Evolutionary conservation across 805 yeast genomes (phyloP).

Genomic region (Kodamaea laetipori): DNA sequence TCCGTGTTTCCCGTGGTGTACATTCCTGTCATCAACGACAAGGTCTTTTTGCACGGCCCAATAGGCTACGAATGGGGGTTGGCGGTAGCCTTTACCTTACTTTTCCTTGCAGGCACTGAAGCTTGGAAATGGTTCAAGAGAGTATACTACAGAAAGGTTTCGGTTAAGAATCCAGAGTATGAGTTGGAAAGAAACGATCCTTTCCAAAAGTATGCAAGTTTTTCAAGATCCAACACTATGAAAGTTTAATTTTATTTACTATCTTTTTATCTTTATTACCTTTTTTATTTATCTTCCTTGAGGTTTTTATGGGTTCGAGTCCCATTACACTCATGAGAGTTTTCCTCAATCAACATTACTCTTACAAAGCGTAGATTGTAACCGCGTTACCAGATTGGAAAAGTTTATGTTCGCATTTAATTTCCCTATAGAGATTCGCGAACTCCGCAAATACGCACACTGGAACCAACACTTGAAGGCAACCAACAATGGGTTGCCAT

Average conservation of each 20-base stretch:
- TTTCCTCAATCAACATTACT: slow-evolving; percentile 13
- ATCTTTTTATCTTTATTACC: not conserved
- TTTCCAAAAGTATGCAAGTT: slow-evolving; percentile 42
- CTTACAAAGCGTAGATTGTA: no score
- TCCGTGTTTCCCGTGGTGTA: slow-evolving; percentile 44
- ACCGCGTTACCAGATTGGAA: slow-evolving; percentile 1
- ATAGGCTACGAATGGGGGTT: slow-evolving; percentile 45
- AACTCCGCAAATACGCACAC: no score
- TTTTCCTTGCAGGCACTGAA: slow-evolving; percentile 38
- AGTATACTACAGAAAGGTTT: slow-evolving; percentile 27
- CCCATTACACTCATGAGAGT: slow-evolving; percentile 14
- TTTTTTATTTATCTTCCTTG: not conserved
- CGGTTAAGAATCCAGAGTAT: slow-evolving; percentile 33
- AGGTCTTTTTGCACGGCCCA: slow-evolving; percentile 40
- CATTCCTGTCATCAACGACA: slow-evolving; percentile 42
- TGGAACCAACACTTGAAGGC: no score
- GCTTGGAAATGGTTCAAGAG: slow-evolving; percentile 44
- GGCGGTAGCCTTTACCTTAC: slow-evolving; percentile 33
- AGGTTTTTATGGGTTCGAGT: slow-evolving; percentile 17
- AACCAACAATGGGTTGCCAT: no score
- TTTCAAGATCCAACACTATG: slow-evolving; percentile 40
- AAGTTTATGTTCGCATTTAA: not conserved
- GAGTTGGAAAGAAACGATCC: slow-evolving; percentile 45
- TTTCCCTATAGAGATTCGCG: slow-evolving; percentile 1
- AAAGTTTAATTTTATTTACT: slow-evolving; percentile 15